These are phyloP conservation scores for Candida sakaeoensis DNA, from an alignment of 805 yeast species.

Conservation along the genomic window DNA sequence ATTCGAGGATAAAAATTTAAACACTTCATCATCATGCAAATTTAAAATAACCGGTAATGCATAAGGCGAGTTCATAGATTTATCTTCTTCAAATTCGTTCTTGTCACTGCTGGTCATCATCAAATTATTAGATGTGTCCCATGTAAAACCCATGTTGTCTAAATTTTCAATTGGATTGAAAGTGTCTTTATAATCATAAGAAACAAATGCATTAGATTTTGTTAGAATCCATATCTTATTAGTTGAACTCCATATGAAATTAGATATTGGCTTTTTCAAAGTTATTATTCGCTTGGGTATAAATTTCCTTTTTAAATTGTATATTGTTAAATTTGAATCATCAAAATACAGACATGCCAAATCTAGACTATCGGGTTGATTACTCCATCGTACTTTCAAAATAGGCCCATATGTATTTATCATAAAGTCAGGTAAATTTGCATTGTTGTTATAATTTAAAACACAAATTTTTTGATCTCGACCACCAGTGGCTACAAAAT, in stretches of 20 bases:
- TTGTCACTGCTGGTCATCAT: slow-evolving; percentile 50
- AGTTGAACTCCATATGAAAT: slow-evolving; percentile 40
- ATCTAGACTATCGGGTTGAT: slow-evolving; percentile 51
- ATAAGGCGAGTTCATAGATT: slow-evolving; percentile 29
- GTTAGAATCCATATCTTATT: slow-evolving; percentile 36
- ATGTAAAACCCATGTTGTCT: slow-evolving; percentile 48
- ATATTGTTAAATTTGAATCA: slow-evolving; percentile 66
- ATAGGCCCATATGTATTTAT: slow-evolving; percentile 77
- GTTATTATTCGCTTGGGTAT: slow-evolving; percentile 69
- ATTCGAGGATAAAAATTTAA: slow-evolving; percentile 47
- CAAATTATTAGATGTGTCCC: slow-evolving; percentile 56
- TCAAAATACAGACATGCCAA: slow-evolving; percentile 73
- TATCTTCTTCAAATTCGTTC: slow-evolving; percentile 39
- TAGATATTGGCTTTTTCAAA: slow-evolving; percentile 39
- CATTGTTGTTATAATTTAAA: slow-evolving; percentile 50
- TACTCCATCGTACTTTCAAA: slow-evolving; percentile 67
- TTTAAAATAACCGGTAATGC: slow-evolving; percentile 43
- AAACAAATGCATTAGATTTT: slow-evolving; percentile 34
- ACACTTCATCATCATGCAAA: slow-evolving; percentile 38
- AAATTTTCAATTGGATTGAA: slow-evolving; percentile 44
- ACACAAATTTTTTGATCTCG: slow-evolving; percentile 79
- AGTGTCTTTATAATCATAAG: slow-evolving; percentile 28
- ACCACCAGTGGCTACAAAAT: slow-evolving; percentile 87
- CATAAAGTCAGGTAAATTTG: slow-evolving; percentile 58
- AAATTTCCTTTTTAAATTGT: slow-evolving; percentile 65